Evolutionary conservation across 2,329 filamentous ascomycete species (phyloP).

Genomic region (Colletotrichum limetticola): DNA sequence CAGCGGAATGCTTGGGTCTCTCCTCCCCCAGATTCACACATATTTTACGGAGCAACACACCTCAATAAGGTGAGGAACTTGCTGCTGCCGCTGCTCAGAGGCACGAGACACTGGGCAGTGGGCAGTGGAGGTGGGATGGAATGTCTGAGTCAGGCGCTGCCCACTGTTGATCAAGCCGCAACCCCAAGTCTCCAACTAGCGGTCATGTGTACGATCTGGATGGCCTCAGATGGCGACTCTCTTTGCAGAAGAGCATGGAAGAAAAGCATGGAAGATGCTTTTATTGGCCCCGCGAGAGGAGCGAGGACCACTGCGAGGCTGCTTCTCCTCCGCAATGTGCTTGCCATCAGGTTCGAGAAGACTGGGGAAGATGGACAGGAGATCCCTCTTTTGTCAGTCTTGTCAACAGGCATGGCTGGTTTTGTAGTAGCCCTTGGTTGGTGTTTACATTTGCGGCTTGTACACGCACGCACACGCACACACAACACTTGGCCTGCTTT

Average conservation of each 20-base stretch:
- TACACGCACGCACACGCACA: too few species aligned
- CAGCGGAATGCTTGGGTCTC: not conserved
- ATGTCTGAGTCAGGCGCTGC: slow-evolving; percentile 27
- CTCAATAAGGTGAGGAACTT: not conserved
- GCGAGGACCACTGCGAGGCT: not conserved
- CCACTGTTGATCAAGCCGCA: slow-evolving; percentile 2
- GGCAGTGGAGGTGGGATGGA: not conserved
- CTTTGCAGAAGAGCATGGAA: slow-evolving; percentile 16
- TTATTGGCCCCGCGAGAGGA: not conserved
- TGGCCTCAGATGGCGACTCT: not conserved
- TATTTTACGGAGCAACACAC: not conserved
- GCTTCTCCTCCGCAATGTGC: not conserved
- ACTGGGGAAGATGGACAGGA: not conserved
- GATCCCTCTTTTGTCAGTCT: not conserved
- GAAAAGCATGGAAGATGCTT: slow-evolving; percentile 29
- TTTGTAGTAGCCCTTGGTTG: not conserved
- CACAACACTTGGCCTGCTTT: slow-evolving; percentile 7
- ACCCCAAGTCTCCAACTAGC: not conserved
- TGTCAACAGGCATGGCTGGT: not conserved
- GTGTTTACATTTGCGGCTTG: not conserved
- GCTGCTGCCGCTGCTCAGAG: not conserved
- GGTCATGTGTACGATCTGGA: slow-evolving; percentile 23
- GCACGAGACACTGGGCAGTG: not conserved
- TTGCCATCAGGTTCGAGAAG: not conserved
- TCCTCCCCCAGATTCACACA: slow-evolving; percentile 26